Evolutionary conservation across 208 protist species (phyloP).

Genomic region (Trypanosoma cruzi): DNA sequence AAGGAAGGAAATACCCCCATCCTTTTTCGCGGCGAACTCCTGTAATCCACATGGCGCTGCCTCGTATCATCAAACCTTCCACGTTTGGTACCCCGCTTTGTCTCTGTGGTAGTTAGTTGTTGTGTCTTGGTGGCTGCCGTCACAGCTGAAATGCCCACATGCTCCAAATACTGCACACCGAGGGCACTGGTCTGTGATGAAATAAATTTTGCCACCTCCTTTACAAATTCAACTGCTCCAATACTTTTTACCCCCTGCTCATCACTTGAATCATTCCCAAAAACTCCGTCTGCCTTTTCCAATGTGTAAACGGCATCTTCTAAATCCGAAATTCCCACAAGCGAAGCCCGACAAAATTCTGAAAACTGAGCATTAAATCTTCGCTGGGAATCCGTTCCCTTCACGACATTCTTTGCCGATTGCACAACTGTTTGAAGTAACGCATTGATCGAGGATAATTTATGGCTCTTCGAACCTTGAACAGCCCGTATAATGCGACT

Average conservation of each 20-base stretch:
- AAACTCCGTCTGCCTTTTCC: conserved; percentile 41
- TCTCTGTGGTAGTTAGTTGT: conserved; percentile 40
- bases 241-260: conserved; percentile 50
- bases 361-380: conserved; percentile 70
- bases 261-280: conserved; percentile 27
- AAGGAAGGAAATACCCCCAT: conserved; percentile 4
- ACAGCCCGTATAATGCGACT: conserved; percentile 25
- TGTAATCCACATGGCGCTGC: conserved; percentile 11
- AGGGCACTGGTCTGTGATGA: conserved; percentile 53
- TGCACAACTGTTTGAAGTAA: conserved; percentile 31
- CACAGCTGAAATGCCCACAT: conserved; percentile 51
- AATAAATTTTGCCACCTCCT: conserved; percentile 55
- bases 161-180: conserved; percentile 64
- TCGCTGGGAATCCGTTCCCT: conserved; percentile 76
- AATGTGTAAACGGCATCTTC: conserved; percentile 74
- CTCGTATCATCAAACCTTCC: conserved; percentile 11
- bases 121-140: conserved; percentile 29
- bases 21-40: conserved; percentile 10
- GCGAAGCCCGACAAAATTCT: conserved; percentile 63
- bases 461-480: conserved; percentile 21
- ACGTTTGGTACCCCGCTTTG: conserved; percentile 5
- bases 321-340: conserved; percentile 50
- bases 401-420: conserved; percentile 53
- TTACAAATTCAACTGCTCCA: conserved; percentile 45
- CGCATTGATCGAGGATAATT: conserved; percentile 26